Evolutionary conservation across 176 grass and related monocot species (phyloP), one percentile per base, ranked within the genome.

Genomic region (Chloris gayana): DNA sequence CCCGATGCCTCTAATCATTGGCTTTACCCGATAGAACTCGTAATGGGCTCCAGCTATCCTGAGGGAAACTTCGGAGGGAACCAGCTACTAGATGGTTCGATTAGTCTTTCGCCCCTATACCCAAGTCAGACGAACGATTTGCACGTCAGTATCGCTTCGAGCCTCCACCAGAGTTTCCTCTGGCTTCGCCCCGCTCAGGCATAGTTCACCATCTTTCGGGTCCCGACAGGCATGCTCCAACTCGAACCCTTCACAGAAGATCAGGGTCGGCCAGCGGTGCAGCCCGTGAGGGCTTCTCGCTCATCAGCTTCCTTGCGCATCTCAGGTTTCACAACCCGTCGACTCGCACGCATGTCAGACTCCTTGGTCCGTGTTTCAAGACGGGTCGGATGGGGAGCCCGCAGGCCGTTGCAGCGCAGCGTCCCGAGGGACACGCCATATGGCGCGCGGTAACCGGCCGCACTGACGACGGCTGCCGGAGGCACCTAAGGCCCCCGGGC

Each of bases 281-380:
- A 26, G 27, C 67, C 27, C 39, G 39, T 47, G 38, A 64, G 4
- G 75, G 75, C 70, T n/a, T n/a, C n/a, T n/a, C n/a, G n/a, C n/a
- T n/a, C n/a, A n/a, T n/a, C n/a, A n/a, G n/a, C n/a, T n/a, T n/a
- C n/a, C n/a, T n/a, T n/a, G n/a, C n/a, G n/a, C n/a, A n/a, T n/a
- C n/a, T n/a, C n/a, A n/a, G n/a, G n/a, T n/a, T n/a, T n/a, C n/a
- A n/a, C n/a, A 41, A 41, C 39, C 39, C 39, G 6, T 41, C 39
- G 39, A 74, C 71, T 74, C 60, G 60, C 60, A 64, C 14, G 60
- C 60, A 64, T 64, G 60, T 64, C 60, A 64, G 27, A 93, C 87
- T 93, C 88, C 91, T 93, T 90, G 82, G 85, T 93, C 85, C 80
- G 71, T 91, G 83, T 90, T 93, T 93, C 87, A 93, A 93, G 87